These are phyloP conservation scores for Cavenderia fasciculata DNA, from an alignment of 78 protist genomes.

Conservation along the genomic window DNA sequence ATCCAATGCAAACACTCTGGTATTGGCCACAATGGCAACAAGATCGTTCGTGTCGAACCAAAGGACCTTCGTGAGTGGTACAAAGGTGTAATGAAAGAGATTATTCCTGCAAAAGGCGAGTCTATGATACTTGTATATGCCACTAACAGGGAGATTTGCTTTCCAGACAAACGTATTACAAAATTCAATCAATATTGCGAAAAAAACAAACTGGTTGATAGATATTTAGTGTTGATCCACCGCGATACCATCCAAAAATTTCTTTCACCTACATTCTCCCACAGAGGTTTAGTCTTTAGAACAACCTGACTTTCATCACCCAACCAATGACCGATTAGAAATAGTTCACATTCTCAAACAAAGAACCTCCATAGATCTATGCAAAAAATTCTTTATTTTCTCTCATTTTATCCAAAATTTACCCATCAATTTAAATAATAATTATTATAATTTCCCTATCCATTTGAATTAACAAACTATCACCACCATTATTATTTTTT, in stretches of 20 bases:
- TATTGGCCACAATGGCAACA: neutral
- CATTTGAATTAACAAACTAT: too few relatives aligned
- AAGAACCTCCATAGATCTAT: too few relatives aligned
- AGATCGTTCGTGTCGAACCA: neutral
- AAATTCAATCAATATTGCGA: neutral
- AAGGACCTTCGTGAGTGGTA: neutral
- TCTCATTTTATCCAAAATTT: too few relatives aligned
- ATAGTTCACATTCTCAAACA: too few relatives aligned
- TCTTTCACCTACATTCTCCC: neutral
- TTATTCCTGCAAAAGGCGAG: neutral
- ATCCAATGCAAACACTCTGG: neutral
- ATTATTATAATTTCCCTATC: too few relatives aligned
- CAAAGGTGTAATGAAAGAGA: neutral
- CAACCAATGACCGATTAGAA: too few relatives aligned
- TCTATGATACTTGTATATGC: neutral
- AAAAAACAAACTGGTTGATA: neutral
- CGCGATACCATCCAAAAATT: neutral
- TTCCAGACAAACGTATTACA: neutral
- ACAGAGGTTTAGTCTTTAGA: too few relatives aligned
- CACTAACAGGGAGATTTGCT: neutral
- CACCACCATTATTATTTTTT: conserved; percentile 21
- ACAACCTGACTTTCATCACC: too few relatives aligned
- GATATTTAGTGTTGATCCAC: neutral
- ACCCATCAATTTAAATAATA: too few relatives aligned
- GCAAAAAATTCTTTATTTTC: too few relatives aligned